Base-by-base conservation (phyloP, 2,329 filamentous ascomycete genomes). In the Microsporum audouinii region DNA sequence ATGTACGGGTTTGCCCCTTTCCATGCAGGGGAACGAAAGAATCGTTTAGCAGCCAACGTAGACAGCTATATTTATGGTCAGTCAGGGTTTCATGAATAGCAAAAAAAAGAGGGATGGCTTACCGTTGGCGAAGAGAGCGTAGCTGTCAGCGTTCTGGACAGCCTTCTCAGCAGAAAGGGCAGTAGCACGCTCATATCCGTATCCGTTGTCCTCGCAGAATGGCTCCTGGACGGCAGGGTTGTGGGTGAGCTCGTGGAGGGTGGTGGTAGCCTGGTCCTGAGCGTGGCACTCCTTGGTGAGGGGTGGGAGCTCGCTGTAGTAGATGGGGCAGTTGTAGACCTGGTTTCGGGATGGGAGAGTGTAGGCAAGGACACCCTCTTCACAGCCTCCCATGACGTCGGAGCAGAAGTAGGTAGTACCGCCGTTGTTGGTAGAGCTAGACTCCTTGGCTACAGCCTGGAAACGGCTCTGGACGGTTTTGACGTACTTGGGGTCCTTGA, bases 171-270 rank as follows among this genome's bases (percentile, higher is more conserved):
- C 76, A 5, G 72, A 76, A 64, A 88, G 70, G 5, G 72, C 68
- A 2, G 69, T 75, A 6, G 72, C 70, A 58, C 78, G 77, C 6
- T 76, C 71, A 66, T 86, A 87, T 27, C 82, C 84, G 65, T 83
- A 84, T 31, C 76, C 80, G 59, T 80, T 74, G 68, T 88, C 85
- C 1, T 78, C 71, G 1, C 85, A 87, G 5, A 83, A 82, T 61
- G 82, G 82, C 64, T 66, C 70, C 64, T 73, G 78, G 7, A 80
- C 76, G 72, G 73, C 77, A 69, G 79, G 72, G 23, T 80, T 77
- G 69, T 88, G 86, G 7, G 85, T 86, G 65, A 79, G 76, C 76
- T 88, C 86, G 68, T 88, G 86, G 10, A 88, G 71, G 38, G 79
- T 79, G 14, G 85, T 87, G 12, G 81, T 85, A 1, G 82, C 83